Conservation (phyloP, 768 basidiomycete species). For the Auricularia sp. region DNA sequence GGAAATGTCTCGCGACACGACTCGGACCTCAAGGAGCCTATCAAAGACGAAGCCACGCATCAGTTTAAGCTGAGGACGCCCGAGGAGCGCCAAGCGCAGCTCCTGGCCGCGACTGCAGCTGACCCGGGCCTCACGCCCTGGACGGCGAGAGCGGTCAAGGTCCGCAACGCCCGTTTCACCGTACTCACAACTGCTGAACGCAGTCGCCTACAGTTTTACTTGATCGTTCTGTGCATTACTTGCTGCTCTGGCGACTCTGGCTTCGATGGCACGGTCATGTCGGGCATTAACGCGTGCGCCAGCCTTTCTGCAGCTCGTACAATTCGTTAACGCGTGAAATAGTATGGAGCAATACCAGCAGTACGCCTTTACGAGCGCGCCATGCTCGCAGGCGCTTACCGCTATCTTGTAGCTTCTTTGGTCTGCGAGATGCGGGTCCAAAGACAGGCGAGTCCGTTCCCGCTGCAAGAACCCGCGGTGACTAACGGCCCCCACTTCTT, state of each 20-base stretch:
- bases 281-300: conserved; percentile 31
- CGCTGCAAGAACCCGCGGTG: background rate
- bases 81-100: conserved; percentile 30
- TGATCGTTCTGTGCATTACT: conserved; percentile 37
- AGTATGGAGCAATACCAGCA: conserved; percentile 34
- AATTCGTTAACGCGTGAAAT: background rate
- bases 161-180: conserved; percentile 10
- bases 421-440: conserved; percentile 31
- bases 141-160: conserved; percentile 30
- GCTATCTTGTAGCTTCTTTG: conserved; percentile 28
- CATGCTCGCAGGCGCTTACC: background rate
- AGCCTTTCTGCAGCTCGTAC: background rate
- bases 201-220: conserved; percentile 27
- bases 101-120: conserved; percentile 30
- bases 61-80: conserved; percentile 15
- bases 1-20: background rate
- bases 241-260: conserved; percentile 41
- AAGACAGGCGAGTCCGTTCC: conserved; percentile 24
- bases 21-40: background rate
- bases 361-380: background rate
- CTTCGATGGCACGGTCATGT: conserved; percentile 47
- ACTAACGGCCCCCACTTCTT: background rate
- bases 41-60: background rate
- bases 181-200: background rate
- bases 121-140: conserved; percentile 34